Evolutionary conservation across 225 moss, liverwort and hornwort genomes (phyloP).

Genomic region (Rhytidiadelphus loreus): DNA sequence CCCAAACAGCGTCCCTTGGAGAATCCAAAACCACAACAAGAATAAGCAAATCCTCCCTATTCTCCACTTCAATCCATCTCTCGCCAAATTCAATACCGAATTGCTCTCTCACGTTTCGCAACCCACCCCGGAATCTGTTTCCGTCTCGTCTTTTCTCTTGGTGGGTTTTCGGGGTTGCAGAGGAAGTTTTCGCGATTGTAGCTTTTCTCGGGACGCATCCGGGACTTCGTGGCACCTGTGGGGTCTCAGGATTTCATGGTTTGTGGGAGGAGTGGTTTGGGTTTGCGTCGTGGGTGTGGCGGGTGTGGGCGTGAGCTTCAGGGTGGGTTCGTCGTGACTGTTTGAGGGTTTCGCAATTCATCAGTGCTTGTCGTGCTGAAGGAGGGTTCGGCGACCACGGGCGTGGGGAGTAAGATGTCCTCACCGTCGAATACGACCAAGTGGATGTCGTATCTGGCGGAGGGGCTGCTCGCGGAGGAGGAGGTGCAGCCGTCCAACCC

Average conservation of each 20-base stretch:
- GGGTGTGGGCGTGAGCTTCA: background rate
- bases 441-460: conserved; percentile 91
- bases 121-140: background rate
- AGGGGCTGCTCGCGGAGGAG: conserved; percentile 62
- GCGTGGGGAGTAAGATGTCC: conserved; percentile 47
- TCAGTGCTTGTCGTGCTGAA: background rate
- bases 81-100: background rate
- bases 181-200: background rate
- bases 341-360: background rate
- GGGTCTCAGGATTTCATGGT: background rate
- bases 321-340: background rate
- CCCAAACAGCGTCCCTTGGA: background rate
- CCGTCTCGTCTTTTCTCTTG: background rate
- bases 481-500: conserved; percentile 70
- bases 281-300: background rate
- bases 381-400: background rate
- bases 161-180: background rate
- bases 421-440: conserved; percentile 82
- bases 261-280: background rate
- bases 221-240: background rate
- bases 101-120: background rate
- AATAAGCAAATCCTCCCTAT: no score
- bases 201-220: background rate
- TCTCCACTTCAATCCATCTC: background rate
- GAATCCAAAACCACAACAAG: background rate